These are phyloP conservation scores for Rubroshorea leprosula DNA, from an alignment of 345 rosid genomes.

Conservation along the genomic window DNA sequence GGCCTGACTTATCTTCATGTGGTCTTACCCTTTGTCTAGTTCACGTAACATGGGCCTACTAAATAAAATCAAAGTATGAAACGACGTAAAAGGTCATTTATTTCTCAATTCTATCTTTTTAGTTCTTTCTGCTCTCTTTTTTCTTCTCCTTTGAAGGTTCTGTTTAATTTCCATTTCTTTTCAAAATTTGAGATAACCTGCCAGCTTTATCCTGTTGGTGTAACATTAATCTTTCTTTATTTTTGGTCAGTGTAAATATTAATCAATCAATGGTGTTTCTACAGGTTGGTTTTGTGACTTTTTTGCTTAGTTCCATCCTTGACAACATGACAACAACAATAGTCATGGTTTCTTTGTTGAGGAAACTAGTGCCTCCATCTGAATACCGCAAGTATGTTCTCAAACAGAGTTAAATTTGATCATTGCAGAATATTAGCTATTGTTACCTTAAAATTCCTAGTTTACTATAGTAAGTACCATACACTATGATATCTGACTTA, in stretches of 20 bases:
- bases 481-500: too few species aligned
- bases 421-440: too few species aligned
- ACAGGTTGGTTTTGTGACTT: slow-evolving; percentile 89
- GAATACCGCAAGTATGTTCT: slow-evolving; percentile 88
- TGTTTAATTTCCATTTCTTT: neutral
- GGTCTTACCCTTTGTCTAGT: too few species aligned
- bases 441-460: too few species aligned
- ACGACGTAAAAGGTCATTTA: neutral
- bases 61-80: too few species aligned
- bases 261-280: slow-evolving; percentile 11
- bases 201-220: neutral
- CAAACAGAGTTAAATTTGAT: too few species aligned
- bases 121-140: too few species aligned
- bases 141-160: neutral
- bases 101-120: neutral
- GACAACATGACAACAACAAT: slow-evolving; percentile 95
- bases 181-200: neutral
- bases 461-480: too few species aligned
- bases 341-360: slow-evolving; percentile 88
- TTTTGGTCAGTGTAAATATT: too few species aligned
- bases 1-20: too few species aligned
- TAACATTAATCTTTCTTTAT: slow-evolving; percentile 60
- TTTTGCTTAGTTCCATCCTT: slow-evolving; percentile 85
- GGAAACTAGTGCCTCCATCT: slow-evolving; percentile 83
- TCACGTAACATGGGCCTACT: too few species aligned